Base-by-base conservation (phyloP, 345 rosid species). In the Hibiscus tridactylites region DNA sequence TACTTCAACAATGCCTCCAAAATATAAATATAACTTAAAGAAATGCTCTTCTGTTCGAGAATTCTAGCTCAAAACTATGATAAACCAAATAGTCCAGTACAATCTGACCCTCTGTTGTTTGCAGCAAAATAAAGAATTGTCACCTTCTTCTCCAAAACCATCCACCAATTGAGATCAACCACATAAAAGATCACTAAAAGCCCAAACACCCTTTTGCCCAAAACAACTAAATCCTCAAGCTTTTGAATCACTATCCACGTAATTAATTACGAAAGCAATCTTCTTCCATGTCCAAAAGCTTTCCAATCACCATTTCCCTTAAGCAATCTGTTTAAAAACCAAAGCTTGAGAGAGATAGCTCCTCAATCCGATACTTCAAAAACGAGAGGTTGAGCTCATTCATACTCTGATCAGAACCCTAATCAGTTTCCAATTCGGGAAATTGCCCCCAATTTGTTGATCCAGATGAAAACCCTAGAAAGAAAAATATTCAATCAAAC, bases 271-370 rank as follows among this genome's bases (percentile, higher is more conserved):
- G 64, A 42, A 67, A 68, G 80, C 84, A 78, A 78, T 83, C 83
- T 75, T 83, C 85, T 79, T 79, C 81, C 87, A 81, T 81, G 56
- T 67, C 82, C 80, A 71, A 79, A 68, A 57, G 71, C 71, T 47
- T 13, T 1, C 8, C 3, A 49, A 57, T 70, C 73, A 54, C 37
- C 54, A 21, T 70, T 57, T 26, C 0, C 16, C 37, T 67, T 26
- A 57, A 21, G 70, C 81, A 83, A 57, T 56, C 76, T 68, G 46
- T 29, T 72, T 73, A 75, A 19, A 78, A 74, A 75, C 67, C 42
- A 57, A 65, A 12, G 69, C 13, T 70, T 49, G 80, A 74, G 26
- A 42, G 46, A 67, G 21, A 47, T 12, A 68, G 28, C 73, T 61
- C 73, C 52, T 72, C 69, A 78, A 71, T 58, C 47, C 70, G 73